Conservation (phyloP, 768 basidiomycete genomes). For the Rhodotorula taiwanensis region DNA sequence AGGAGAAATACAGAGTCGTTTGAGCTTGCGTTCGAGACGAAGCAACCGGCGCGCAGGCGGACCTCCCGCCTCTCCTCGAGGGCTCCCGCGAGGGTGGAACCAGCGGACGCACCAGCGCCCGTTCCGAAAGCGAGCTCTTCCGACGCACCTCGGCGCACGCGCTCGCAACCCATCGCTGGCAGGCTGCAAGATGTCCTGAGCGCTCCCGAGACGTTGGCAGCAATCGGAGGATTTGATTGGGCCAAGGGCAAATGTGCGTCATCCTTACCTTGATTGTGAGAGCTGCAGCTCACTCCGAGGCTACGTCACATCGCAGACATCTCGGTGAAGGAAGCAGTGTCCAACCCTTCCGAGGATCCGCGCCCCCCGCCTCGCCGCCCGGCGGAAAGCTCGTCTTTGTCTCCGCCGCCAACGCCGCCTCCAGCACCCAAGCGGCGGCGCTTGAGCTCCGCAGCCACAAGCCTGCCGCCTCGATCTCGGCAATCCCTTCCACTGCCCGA, state of each 20-base stretch:
- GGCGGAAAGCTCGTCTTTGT: too few relatives aligned
- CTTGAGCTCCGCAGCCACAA: neutral
- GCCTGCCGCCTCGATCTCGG: neutral
- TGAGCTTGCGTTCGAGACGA: neutral
- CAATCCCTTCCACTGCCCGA: neutral
- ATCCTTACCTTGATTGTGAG: too few relatives aligned
- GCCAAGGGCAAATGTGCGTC: conserved; percentile 22
- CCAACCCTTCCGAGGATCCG: conserved; percentile 15
- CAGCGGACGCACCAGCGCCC: neutral
- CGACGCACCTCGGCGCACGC: conserved; percentile 7
- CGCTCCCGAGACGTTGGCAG: conserved; percentile 23
- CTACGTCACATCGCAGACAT: conserved; percentile 1
- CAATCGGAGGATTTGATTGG: conserved; percentile 19
- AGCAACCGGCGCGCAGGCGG: neutral
- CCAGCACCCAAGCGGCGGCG: neutral
- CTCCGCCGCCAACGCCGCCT: conserved; percentile 2
- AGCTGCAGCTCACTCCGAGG: rapidly evolving
- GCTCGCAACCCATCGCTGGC: conserved; percentile 23
- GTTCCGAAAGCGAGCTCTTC: too few relatives aligned
- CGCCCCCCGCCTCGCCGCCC: conserved; percentile 12
- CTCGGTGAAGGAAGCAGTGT: conserved; percentile 16
- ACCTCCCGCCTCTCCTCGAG: conserved; percentile 1
- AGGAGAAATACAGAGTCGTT: too few relatives aligned
- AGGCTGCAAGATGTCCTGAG: conserved; percentile 23
- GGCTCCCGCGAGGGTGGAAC: neutral